Base-by-base conservation (phyloP, 257 asterid genomes). In the Marsdenia floribunda region DNA sequence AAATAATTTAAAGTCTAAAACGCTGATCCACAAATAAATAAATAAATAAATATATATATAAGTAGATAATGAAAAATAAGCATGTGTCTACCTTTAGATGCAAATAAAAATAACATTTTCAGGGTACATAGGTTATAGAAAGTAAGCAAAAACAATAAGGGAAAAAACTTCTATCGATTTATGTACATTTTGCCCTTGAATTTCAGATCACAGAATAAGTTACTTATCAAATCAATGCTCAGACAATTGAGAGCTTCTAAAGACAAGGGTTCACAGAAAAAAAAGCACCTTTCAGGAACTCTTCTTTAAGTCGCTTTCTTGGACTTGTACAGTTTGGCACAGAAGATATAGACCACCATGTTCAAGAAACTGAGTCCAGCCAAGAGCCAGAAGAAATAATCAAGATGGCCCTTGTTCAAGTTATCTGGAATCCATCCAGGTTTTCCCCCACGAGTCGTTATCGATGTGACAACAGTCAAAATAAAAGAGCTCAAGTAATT, bases 371-470 rank as follows among this genome's bases (percentile, higher is more conserved):
- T 91, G 57, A 93, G 89, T 6, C 82, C 97, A 0, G 98, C 96
- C 68, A 93, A 83, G 3, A 93, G 93, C 97, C 96, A 93, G 74
- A 88, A 93, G 91, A 90, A 91, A 58, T 88, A 83, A 76, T 91
- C 96, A 21, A 93, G 96, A 78, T 86, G 97, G 9, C 97, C 98
- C 77, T 82, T 63, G 61, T 93, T 93, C 86, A 93, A 80, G 83
- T 91, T 93, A 81, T 93, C 91, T 42, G 98, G 96, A 73, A 91
- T 91, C 97, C 98, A 93, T 76, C 97, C 97, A 1, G 80, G 66
- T 44, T 80, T 78, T n/a, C 97, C 98, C 26, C 93, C 94, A 9
- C 66, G 81, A 0, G 98, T 91, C 0, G 97, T 87, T 57, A 91
- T 54, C 21, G 82, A 68, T 24, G 97, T 90, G 59, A 91, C 97